Evolutionary conservation across 345 rosid species (phyloP).

Genomic region (Arabidopsis arenosa): DNA sequence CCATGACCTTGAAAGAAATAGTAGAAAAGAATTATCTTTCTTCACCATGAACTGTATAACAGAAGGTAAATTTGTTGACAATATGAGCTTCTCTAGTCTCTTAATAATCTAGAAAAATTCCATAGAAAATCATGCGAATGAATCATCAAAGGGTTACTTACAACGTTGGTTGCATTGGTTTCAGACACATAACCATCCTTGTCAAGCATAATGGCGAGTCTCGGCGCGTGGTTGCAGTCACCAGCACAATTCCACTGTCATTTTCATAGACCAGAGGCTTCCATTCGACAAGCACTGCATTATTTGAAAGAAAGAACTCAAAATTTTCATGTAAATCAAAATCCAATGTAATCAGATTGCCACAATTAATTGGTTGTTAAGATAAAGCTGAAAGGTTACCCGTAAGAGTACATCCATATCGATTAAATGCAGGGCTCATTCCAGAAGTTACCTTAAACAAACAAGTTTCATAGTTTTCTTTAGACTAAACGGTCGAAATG

Average conservation of each 20-base stretch:
- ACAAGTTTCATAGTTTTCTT: not conserved
- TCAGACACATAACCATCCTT: conserved; percentile 92
- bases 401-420: conserved; percentile 81
- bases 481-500: not conserved
- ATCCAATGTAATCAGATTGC: not conserved
- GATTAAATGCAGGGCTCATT: conserved; percentile 95
- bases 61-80: not conserved
- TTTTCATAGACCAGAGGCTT: conserved; percentile 97
- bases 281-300: conserved; percentile 92
- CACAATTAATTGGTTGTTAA: not conserved
- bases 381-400: conserved; percentile 51
- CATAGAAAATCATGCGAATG: not conserved
- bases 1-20: conserved; percentile 60
- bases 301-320: conserved; percentile 27
- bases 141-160: conserved; percentile 47
- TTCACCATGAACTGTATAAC: conserved; percentile 74
- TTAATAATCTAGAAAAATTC: no score
- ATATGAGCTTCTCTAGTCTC: no score
- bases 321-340: not conserved
- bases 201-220: conserved; percentile 98
- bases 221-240: conserved; percentile 93
- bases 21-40: conserved; percentile 49
- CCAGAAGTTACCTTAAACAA: conserved; percentile 82
- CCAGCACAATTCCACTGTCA: conserved; percentile 70
- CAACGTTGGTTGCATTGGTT: conserved; percentile 93